phyloP scores from a whole-genome alignment of 2,329 filamentous ascomycete genomes.

The Colletotrichum shisoi region DNA sequence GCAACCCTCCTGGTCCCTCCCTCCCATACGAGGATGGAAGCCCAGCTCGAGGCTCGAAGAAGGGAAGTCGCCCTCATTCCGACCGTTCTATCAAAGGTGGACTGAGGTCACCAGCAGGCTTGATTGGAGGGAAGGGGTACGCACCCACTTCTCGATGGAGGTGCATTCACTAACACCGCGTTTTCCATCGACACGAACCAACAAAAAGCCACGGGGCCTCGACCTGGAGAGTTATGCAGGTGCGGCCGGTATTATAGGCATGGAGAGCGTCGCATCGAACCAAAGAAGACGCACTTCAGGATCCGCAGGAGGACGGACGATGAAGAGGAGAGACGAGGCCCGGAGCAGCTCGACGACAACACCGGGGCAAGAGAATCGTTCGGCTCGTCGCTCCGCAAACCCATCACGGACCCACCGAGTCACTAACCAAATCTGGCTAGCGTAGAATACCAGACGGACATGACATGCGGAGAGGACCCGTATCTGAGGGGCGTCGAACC shows the following conservation, averaged over 20 bases:
- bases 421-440: slow-evolving; percentile 3
- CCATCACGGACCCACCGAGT: background rate
- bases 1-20: too few species aligned
- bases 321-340: background rate
- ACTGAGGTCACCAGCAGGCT: too few species aligned
- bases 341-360: background rate
- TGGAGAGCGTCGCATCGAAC: slow-evolving; percentile 22
- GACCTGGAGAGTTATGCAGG: slow-evolving; percentile 33
- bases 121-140: slow-evolving; percentile 7
- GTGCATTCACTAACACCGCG: slow-evolving; percentile 7
- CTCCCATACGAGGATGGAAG: background rate
- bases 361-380: slow-evolving; percentile 1
- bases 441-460: background rate
- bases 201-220: slow-evolving; percentile 22
- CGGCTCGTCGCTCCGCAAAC: slow-evolving; percentile 37
- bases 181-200: slow-evolving; percentile 28
- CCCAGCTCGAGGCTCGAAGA: background rate
- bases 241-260: slow-evolving; percentile 29
- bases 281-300: background rate
- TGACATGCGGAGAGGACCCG: slow-evolving; percentile 31
- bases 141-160: slow-evolving; percentile 4
- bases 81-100: background rate
- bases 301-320: slow-evolving; percentile 1
- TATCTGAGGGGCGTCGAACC: background rate
- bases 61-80: slow-evolving; percentile 19